phyloP scores from a whole-genome alignment of 257 asterid species.

The Solanum habrochaites region DNA sequence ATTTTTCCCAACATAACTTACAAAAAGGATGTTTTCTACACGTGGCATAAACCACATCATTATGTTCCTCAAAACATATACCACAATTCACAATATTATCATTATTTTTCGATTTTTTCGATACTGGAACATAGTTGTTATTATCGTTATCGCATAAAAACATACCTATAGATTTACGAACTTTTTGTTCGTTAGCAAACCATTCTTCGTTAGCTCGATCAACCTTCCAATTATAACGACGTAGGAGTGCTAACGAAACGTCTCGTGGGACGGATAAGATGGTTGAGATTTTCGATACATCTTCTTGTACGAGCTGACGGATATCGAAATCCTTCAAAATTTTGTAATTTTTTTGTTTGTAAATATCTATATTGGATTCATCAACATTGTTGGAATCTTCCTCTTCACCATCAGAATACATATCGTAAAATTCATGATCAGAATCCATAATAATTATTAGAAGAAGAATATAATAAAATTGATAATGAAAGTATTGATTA shows the following conservation, averaged over 20 bases:
- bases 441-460: not conserved
- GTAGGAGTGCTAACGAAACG: slow-evolving; percentile 10
- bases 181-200: not conserved
- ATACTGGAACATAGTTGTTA: not conserved
- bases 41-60: not conserved
- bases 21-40: slow-evolving; percentile 1
- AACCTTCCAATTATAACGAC: not conserved
- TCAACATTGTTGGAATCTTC: not conserved
- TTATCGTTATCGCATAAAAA: not conserved
- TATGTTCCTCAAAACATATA: not conserved
- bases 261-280: slow-evolving; percentile 12
- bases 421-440: not conserved
- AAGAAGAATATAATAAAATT: not conserved
- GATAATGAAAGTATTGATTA: not conserved
- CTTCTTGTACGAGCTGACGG: slow-evolving; percentile 5
- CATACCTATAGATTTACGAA: not conserved
- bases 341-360: not conserved
- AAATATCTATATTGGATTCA: not conserved
- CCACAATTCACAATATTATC: not conserved
- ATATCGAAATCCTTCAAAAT: slow-evolving; percentile 8
- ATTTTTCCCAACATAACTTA: not conserved
- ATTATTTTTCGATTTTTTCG: not conserved
- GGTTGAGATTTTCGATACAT: not conserved
- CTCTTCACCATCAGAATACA: not conserved
- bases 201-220: not conserved